A percentile compares a stretch with the other conserved stretches of the same genome.
Conservation (phyloP, 208 protist genomes). For the Wallacemonas sp. region DNA sequence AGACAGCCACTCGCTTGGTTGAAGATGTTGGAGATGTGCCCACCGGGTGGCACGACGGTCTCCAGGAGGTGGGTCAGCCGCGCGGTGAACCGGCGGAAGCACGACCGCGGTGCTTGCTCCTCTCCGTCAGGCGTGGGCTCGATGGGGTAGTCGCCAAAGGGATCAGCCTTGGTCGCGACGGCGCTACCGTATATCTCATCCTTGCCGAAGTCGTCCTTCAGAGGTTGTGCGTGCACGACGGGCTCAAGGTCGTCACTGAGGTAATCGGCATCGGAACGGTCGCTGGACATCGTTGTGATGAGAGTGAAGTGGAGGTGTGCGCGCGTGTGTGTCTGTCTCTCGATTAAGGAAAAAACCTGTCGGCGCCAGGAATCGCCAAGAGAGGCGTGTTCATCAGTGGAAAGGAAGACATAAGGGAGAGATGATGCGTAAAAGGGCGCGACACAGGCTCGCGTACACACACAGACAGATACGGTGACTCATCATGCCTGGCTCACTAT, state of each 20-base stretch:
- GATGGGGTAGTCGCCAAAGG: background rate
- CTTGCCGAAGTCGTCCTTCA: background rate
- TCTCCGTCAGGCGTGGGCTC: background rate
- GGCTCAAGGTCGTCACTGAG: background rate
- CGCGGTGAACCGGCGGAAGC: background rate
- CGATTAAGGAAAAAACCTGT: background rate
- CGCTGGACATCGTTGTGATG: slow-evolving; percentile 2
- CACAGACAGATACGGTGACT: too few species aligned
- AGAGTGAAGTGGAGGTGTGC: too few species aligned
- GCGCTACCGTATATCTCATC: background rate
- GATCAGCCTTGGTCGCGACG: background rate
- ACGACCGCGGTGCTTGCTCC: background rate
- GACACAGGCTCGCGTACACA: too few species aligned
- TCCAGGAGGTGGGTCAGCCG: background rate
- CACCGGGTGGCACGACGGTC: slow-evolving; percentile 43
- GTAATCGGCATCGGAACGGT: slow-evolving; percentile 1
- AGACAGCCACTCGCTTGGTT: slow-evolving; percentile 58
- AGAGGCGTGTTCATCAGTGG: too few species aligned
- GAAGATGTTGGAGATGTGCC: slow-evolving; percentile 47
- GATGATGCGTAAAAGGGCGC: too few species aligned
- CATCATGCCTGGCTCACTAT: too few species aligned
- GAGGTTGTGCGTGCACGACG: background rate
- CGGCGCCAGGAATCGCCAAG: too few species aligned
- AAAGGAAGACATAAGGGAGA: too few species aligned
- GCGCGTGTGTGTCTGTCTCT: background rate